Evolutionary conservation across 768 basidiomycete genomes (phyloP).

Genomic region (Trametes coccinea): DNA sequence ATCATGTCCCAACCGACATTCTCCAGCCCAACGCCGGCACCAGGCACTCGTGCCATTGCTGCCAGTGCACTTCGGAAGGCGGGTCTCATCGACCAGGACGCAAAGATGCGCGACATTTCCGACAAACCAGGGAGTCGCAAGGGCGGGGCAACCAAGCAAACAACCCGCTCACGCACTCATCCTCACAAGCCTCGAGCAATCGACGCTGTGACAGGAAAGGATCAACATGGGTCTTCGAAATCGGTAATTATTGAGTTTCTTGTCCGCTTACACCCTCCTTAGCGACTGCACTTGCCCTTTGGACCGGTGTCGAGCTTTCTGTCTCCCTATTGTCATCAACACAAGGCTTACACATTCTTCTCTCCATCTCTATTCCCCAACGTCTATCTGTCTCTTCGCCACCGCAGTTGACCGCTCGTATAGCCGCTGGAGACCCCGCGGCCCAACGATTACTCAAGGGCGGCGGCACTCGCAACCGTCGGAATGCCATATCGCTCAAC

Average conservation of each 20-base stretch:
- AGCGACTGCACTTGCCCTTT: constrained; percentile 20
- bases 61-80: constrained; percentile 64
- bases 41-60: constrained; percentile 60
- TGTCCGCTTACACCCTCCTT: constrained; percentile 28
- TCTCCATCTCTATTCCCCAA: constrained; percentile 31
- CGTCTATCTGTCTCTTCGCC: constrained; percentile 29
- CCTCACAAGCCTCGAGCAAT: constrained; percentile 60
- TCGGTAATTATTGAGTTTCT: constrained; percentile 63
- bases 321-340: constrained; percentile 34
- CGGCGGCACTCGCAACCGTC: constrained; percentile 51
- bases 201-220: constrained; percentile 47
- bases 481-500: constrained; percentile 50
- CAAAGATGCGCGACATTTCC: constrained; percentile 69
- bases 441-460: constrained; percentile 8
- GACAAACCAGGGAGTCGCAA: constrained; percentile 77
- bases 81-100: constrained; percentile 75
- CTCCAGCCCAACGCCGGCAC: constrained; percentile 59
- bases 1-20: constrained; percentile 44
- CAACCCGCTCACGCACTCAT: constrained; percentile 51
- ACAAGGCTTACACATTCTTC: constrained; percentile 42
- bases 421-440: constrained; percentile 42
- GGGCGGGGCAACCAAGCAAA: constrained; percentile 52
- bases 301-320: constrained; percentile 26
- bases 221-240: constrained; percentile 50
- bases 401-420: constrained; percentile 44